Percentiles rank a stretch among this genome's conserved stretches.
These are phyloP conservation scores for Skeletonema marinoi DNA, from an alignment of 108 stramenopile genomes.

Conservation along the genomic window DNA sequence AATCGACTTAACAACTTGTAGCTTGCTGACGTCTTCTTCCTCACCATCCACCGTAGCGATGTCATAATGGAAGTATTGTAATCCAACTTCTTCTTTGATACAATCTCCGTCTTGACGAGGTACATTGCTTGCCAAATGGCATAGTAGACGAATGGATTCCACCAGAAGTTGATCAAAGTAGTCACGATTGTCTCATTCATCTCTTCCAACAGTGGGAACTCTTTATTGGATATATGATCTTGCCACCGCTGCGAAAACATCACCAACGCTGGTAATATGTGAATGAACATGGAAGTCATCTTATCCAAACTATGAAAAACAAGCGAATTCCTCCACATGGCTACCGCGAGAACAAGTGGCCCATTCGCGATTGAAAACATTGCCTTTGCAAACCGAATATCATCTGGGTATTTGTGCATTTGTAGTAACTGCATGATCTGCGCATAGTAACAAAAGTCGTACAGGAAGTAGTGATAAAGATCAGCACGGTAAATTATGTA, in stretches of 20 bases:
- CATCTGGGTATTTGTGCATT: conserved; percentile 52
- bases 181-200: conserved; percentile 18
- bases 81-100: conserved; percentile 50
- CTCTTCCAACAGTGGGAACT: conserved; percentile 39
- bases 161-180: conserved; percentile 46
- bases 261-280: conserved; percentile 69
- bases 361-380: conserved; percentile 71
- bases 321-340: conserved; percentile 80
- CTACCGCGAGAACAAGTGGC: conserved; percentile 50
- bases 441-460: conserved; percentile 55
- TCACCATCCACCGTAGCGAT: conserved; percentile 41
- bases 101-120: conserved; percentile 74
- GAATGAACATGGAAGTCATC: conserved; percentile 81
- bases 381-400: conserved; percentile 42
- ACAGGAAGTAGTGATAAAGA: conserved; percentile 54
- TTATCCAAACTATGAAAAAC: conserved; percentile 86
- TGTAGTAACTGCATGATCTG: conserved; percentile 53
- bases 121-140: conserved; percentile 69
- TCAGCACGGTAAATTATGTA: conserved; percentile 49
- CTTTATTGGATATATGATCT: conserved; percentile 17
- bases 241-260: conserved; percentile 68
- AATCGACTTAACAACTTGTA: conserved; percentile 45
- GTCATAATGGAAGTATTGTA: conserved; percentile 47
- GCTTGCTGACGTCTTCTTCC: conserved; percentile 34
- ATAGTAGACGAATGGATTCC: conserved; percentile 48